Evolutionary conservation across 179 eudicot genomes (phyloP).

Genomic region (Silene coronaria): DNA sequence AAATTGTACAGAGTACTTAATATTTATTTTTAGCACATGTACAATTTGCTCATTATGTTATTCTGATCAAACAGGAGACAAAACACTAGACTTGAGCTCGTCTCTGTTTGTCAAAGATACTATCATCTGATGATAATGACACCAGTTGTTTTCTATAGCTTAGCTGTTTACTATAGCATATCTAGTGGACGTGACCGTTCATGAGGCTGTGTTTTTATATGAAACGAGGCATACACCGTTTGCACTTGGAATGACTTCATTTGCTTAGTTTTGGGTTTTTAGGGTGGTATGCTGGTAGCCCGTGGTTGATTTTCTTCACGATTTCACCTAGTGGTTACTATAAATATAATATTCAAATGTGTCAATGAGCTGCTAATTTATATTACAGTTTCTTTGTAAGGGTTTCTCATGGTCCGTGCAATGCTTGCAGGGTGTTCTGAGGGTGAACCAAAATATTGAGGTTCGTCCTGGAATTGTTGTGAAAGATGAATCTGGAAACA

Average conservation of each 20-base stretch:
- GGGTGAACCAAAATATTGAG: slow-evolving; percentile 73
- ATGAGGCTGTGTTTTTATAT: neutral
- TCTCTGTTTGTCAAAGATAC: neutral
- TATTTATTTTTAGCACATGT: neutral
- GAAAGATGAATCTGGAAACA: slow-evolving; percentile 80
- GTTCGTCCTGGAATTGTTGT: slow-evolving; percentile 91
- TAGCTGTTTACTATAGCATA: neutral
- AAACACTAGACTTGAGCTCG: neutral
- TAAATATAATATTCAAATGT: neutral
- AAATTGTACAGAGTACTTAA: neutral
- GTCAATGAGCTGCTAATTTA: neutral
- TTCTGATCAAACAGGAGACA: neutral
- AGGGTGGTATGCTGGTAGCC: neutral
- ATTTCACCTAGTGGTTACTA: neutral
- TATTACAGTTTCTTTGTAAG: neutral
- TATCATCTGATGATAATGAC: neutral
- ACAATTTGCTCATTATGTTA: neutral
- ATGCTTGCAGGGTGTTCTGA: slow-evolving; percentile 71
- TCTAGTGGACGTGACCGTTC: neutral
- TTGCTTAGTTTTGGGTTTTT: neutral
- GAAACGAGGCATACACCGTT: neutral
- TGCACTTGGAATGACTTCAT: neutral
- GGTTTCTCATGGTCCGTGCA: neutral
- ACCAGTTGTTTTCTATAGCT: neutral
- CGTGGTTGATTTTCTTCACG: neutral